Percentiles rank a stretch among this genome's conserved stretches.
Conservation (phyloP, 169 alveolate species). For the Plasmodium relictum region DNA sequence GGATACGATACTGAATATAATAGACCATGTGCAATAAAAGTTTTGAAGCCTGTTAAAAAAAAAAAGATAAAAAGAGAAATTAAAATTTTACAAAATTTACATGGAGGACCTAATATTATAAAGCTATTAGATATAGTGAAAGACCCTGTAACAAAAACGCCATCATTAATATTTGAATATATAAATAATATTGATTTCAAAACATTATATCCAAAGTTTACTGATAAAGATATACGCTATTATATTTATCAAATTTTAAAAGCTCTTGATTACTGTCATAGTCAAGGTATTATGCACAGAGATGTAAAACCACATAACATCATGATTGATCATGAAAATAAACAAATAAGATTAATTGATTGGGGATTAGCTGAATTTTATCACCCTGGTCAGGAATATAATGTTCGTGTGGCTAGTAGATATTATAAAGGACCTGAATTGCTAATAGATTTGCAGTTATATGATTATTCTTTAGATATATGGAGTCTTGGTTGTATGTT, state of each 20-base stretch:
- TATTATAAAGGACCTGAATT: constrained; percentile 99
- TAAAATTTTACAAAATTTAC: constrained; percentile 95
- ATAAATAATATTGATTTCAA: constrained; percentile 94
- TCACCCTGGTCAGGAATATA: constrained; percentile 98
- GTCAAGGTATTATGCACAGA: constrained; percentile 99
- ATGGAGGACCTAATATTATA: constrained; percentile 97
- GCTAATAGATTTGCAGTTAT: constrained; percentile 94
- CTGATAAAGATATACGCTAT: constrained; percentile 95
- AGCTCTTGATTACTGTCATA: constrained; percentile 98
- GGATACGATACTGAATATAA: constrained; percentile 90
- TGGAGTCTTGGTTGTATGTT: constrained; percentile 99
- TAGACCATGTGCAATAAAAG: constrained; percentile 94
- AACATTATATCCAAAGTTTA: constrained; percentile 94
- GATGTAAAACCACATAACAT: constrained; percentile 98
- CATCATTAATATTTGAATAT: constrained; percentile 94
- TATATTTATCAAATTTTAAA: constrained; percentile 94
- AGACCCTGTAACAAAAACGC: constrained; percentile 97
- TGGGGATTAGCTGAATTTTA: constrained; percentile 99
- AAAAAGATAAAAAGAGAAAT: constrained; percentile 97
- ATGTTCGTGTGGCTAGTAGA: constrained; percentile 98
- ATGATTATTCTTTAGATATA: constrained; percentile 98
- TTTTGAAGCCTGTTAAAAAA: constrained; percentile 97
- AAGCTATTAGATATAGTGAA: constrained; percentile 95
- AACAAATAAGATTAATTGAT: constrained; percentile 95
- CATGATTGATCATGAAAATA: constrained; percentile 95